These are phyloP conservation scores for Septoria petroselini DNA, from an alignment of 2,329 filamentous ascomycete species.

Conservation along the genomic window DNA sequence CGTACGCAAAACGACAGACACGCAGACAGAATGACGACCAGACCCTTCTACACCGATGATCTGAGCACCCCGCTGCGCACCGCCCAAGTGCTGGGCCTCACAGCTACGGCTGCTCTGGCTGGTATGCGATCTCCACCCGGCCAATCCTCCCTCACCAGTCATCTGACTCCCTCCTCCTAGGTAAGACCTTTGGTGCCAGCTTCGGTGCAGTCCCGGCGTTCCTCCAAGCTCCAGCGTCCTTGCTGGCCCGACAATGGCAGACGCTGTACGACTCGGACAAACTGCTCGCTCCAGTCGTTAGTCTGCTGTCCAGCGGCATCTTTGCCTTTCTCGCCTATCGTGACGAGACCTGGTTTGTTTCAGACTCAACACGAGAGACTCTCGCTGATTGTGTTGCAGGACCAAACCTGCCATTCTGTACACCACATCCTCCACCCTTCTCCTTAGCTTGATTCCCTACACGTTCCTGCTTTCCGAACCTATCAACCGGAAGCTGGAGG, in stretches of 20 bases:
- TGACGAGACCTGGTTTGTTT: constrained; percentile 16
- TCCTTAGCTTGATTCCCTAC: constrained; percentile 52
- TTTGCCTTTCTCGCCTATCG: constrained; percentile 47
- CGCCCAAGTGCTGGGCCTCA: constrained; percentile 52
- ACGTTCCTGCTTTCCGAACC: constrained; percentile 48
- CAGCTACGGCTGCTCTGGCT: constrained; percentile 48
- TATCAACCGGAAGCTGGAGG: constrained; percentile 50
- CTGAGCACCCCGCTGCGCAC: constrained; percentile 41
- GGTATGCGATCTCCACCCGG: constrained; percentile 33
- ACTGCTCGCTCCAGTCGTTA: constrained; percentile 41
- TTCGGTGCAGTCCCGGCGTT: constrained; percentile 52
- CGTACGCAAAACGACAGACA: too few relatives aligned
- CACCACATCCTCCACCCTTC: constrained; percentile 46
- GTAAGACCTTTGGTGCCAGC: constrained; percentile 35
- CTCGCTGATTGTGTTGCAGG: neutral
- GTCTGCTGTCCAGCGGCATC: constrained; percentile 41
- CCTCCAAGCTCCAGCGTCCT: constrained; percentile 54
- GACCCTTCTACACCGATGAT: constrained; percentile 24
- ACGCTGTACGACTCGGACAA: constrained; percentile 44
- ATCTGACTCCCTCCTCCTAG: constrained; percentile 26
- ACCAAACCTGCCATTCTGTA: constrained; percentile 45
- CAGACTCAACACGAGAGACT: too few relatives aligned
- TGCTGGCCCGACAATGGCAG: constrained; percentile 57
- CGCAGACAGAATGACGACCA: constrained; percentile 18
- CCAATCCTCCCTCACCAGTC: neutral